Conservation (phyloP, 352 stramenopile species). For the Globisporangium orthogonon region DNA sequence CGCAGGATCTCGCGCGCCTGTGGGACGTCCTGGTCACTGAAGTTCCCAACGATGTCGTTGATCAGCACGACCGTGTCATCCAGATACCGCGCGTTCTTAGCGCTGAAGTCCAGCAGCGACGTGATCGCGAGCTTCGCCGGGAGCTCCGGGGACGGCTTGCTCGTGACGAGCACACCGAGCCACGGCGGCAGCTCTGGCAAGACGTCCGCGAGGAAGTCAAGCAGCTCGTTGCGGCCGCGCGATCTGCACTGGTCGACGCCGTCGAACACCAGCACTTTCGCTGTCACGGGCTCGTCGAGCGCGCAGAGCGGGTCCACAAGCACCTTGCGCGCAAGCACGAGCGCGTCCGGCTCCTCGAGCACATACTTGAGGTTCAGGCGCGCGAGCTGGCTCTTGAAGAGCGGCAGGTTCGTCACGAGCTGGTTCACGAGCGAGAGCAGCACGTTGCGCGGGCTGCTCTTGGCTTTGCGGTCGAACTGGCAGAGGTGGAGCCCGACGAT, state of each 20-base stretch:
- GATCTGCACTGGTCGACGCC: conserved; percentile 63
- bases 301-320: conserved; percentile 64
- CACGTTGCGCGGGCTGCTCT: conserved; percentile 63
- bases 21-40: conserved; percentile 30
- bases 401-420: conserved; percentile 50
- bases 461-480: conserved; percentile 72
- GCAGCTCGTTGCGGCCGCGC: conserved; percentile 49
- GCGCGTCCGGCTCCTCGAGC: conserved; percentile 62
- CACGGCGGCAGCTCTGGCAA: conserved; percentile 59
- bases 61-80: conserved; percentile 47
- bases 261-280: conserved; percentile 67
- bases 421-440: conserved; percentile 82
- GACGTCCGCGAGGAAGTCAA: conserved; percentile 59
- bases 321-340: conserved; percentile 65
- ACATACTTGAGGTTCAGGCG: conserved; percentile 81
- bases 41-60: conserved; percentile 48
- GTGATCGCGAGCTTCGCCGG: conserved; percentile 51
- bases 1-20: conserved; percentile 50
- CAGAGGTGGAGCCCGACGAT: conserved; percentile 65
- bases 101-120: conserved; percentile 70
- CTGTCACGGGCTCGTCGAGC: conserved; percentile 54
- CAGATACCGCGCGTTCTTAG: conserved; percentile 51
- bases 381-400: conserved; percentile 78
- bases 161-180: conserved; percentile 66
- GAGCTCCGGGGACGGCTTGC: conserved; percentile 59